phyloP scores from a whole-genome alignment of 352 stramenopile species.

The Phytophthora sp. region DNA sequence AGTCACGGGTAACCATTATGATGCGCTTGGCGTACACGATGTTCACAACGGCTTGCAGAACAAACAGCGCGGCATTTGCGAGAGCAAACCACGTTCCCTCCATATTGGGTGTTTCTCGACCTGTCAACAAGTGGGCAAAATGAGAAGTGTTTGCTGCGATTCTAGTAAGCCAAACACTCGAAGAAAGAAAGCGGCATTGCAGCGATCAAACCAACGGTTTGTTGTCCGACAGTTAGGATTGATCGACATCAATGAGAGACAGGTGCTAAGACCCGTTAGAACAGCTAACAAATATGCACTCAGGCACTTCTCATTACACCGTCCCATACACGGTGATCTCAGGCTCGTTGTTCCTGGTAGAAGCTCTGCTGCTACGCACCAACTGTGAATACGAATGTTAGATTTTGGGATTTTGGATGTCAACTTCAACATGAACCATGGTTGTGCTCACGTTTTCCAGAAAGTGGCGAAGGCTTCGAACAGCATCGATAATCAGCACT shows the following conservation, averaged over 20 bases:
- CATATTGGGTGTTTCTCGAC: conserved; percentile 33
- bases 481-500: conserved; percentile 4
- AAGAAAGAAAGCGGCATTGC: too few species aligned
- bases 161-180: too few species aligned
- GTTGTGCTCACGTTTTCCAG: conserved; percentile 13
- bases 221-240: conserved; percentile 23
- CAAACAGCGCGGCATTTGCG: conserved; percentile 64
- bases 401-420: neutral
- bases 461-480: conserved; percentile 10
- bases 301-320: conserved; percentile 14
- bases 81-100: conserved; percentile 58
- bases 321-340: conserved; percentile 26
- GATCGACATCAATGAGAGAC: conserved; percentile 26
- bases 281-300: neutral
- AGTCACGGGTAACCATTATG: conserved; percentile 49
- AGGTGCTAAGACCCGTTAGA: conserved; percentile 4
- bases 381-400: conserved; percentile 5
- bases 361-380: neutral
- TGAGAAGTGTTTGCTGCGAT: conserved; percentile 17
- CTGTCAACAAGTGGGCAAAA: conserved; percentile 12
- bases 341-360: neutral
- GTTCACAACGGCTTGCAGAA: conserved; percentile 69
- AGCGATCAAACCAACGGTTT: too few species aligned
- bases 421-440: conserved; percentile 27
- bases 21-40: conserved; percentile 68